Evolutionary conservation across 805 yeast genomes (phyloP), one percentile per base, ranked within the genome.

Genomic region (Nakazawaea molendinolei): DNA sequence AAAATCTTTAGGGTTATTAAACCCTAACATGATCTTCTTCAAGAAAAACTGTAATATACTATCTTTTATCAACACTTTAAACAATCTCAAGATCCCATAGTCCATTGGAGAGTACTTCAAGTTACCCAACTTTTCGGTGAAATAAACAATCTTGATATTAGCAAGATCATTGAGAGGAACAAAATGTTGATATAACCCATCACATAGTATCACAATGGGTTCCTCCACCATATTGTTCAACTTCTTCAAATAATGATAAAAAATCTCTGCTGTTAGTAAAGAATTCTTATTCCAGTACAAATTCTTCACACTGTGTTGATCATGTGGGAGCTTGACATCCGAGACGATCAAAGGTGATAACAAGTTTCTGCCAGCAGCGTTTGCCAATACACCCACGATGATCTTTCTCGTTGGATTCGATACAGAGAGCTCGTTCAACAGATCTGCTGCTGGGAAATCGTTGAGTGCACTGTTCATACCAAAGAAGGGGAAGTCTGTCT

Each of bases 181-280:
- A 23, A 60, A 53, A 43, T 65, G 70, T 2, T 58, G 46, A 41
- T 59, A 49, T 9, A 61, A 41, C 25, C 52, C 44, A 45, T 64
- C 67, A 24, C 61, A 32, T 20, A 64, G 24, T 3, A 65, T 14
- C 1, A 54, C 47, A 4, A 54, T 46, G 13, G 44, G 49, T 23
- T 53, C 44, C 19, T 37, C 28, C 5, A 31, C 28, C 8, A 47
- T 23, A 5, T 37, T 19, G 32, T 55, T 51, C 15, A 53, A 35
- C 15, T 41, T 27, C 8, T 33, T 40, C 29, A 53, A 29, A 38
- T 53, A 55, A 22, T 49, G 41, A 31, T 39, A 49, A 20, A 55
- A 45, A 10, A 51, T 47, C 34, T 55, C 60, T 12, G 50, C 28
- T 1, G 58, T 48, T 22, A 53, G 32, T 12, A 50, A 10, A 1